phyloP scores from a whole-genome alignment of 2,329 filamentous ascomycete genomes.

The Hypomyces rosellus region DNA sequence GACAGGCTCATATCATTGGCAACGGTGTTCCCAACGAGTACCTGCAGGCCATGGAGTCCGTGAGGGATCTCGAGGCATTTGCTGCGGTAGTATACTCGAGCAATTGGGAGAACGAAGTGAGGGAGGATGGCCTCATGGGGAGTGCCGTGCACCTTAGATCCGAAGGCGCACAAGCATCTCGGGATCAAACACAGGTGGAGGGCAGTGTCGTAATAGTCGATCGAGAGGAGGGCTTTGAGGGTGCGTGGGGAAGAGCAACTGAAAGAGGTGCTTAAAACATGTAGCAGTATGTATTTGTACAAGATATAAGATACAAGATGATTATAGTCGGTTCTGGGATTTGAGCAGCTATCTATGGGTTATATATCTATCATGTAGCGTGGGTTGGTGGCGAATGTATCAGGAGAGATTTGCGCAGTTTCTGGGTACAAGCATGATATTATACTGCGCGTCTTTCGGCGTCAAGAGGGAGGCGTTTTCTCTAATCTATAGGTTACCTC shows the following conservation, averaged over 20 bases:
- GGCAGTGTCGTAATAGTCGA: constrained; percentile 52
- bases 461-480: neutral
- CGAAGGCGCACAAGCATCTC: constrained; percentile 16
- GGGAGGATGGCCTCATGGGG: constrained; percentile 38
- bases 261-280: constrained; percentile 17
- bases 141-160: constrained; percentile 30
- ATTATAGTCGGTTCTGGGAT: neutral
- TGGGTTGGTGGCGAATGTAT: no score
- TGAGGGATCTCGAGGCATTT: constrained; percentile 73
- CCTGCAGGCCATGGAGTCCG: constrained; percentile 67
- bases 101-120: constrained; percentile 67
- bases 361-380: neutral
- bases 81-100: constrained; percentile 82
- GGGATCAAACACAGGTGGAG: constrained; percentile 25
- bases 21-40: constrained; percentile 68
- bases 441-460: neutral
- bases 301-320: constrained; percentile 6
- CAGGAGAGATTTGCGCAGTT: no score
- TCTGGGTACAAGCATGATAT: no score
- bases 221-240: constrained; percentile 51
- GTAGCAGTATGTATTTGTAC: constrained; percentile 4
- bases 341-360: constrained; percentile 1
- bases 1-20: constrained; percentile 86
- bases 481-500: neutral
- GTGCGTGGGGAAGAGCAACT: constrained; percentile 60